Evolutionary conservation across 768 basidiomycete genomes (phyloP), one percentile per base, ranked within the genome.

Genomic region (Rickenella mellea): DNA sequence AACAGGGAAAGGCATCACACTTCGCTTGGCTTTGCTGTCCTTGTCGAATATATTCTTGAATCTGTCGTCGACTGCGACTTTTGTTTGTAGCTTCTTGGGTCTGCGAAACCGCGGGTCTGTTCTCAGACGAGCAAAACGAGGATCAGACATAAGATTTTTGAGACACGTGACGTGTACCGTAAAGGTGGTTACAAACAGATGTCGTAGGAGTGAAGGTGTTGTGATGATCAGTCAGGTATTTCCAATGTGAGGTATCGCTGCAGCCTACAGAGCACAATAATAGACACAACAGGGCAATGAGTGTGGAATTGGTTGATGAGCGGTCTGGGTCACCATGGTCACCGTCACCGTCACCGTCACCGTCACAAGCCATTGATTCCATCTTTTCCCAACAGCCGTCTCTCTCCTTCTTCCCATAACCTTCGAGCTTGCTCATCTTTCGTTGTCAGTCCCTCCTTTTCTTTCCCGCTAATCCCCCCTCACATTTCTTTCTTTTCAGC

Each of bases 91-190:
- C 61, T 82, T 88, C 58, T 79, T 86, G 2, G 88, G 85, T 25
- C 76, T 74, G 20, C 92, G 72, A 66, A 99, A 99, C 38, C 96
- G 79, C 35, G 96, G 96, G 58, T 99, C 94, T 11, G 89, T 79
- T 57, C 78, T 82, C 42, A 97, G 69, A 40, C 86, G 71, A 15
- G 84, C 74, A 60, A 98, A 99, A 17, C 94, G 76, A n/a, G 85
- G 70, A 62, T 96, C 88, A 11, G 83, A 76, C 80, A 83, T 81
- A 50, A 44, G 45, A 44, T 45, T 19, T 17, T 45, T 17, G 44
- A 43, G 26, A 17, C 21, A n/a, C 5, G 33, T 36, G 33, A 22
- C 10, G 33, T 10, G 33, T 3, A 10, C 3, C 2, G 33, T 19
- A 36, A 36, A 36, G 19, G 5, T 19, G 24, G 24, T 10, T 19